Percentiles rank a stretch among this genome's conserved stretches.
Evolutionary conservation across 164 flowering plant species (phyloP).

Genomic region (Tinospora cordifolia): DNA sequence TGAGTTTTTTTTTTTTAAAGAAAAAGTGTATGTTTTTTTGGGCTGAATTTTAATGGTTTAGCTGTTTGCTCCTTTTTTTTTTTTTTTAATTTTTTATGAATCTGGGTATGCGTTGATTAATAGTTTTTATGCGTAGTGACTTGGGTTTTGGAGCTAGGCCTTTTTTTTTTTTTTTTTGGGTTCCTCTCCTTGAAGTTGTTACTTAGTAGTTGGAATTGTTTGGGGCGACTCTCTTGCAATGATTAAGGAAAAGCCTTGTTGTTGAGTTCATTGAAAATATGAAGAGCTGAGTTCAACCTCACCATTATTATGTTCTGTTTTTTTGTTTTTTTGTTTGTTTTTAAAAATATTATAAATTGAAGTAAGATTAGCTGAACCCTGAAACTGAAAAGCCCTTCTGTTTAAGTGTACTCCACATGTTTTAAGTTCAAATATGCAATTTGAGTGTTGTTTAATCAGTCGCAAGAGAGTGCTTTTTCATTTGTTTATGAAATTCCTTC

Average conservation of each 20-base stretch:
- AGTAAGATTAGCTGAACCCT: neutral
- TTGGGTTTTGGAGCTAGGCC: constrained; percentile 1
- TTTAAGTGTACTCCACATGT: too few relatives aligned
- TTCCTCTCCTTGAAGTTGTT: neutral
- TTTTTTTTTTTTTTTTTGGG: neutral
- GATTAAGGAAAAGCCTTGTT: neutral
- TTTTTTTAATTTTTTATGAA: too few relatives aligned
- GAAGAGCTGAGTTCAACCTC: neutral
- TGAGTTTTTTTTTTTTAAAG: too few relatives aligned
- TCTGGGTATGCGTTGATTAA: constrained; percentile 2
- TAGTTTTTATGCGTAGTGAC: neutral
- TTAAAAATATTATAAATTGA: neutral
- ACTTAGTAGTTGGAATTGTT: neutral
- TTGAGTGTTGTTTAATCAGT: too few relatives aligned
- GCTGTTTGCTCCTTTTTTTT: neutral
- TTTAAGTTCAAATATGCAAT: too few relatives aligned
- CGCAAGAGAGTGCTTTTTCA: too few relatives aligned
- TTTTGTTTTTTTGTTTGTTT: neutral
- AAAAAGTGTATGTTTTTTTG: neutral
- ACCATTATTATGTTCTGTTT: neutral
- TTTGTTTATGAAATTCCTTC: too few relatives aligned
- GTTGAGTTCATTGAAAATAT: neutral
- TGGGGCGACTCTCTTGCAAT: neutral
- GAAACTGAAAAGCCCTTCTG: too few relatives aligned
- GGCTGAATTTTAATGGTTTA: neutral